These are phyloP conservation scores for Coniochaeta sp. DNA, from an alignment of 2,329 filamentous ascomycete species.

Conservation along the genomic window DNA sequence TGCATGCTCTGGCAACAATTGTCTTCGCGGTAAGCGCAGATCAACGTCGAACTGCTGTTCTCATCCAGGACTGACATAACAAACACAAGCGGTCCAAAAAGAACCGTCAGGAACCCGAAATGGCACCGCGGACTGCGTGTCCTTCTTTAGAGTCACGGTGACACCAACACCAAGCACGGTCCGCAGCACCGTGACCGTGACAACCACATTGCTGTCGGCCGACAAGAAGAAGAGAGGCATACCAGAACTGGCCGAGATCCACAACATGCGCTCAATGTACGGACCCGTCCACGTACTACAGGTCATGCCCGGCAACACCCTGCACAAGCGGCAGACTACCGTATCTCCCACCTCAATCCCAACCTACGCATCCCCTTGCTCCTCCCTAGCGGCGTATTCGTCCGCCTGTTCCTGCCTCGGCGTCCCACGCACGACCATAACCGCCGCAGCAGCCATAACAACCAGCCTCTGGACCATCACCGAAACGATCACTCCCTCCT, in stretches of 20 bases:
- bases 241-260: neutral
- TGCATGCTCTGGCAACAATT: conserved; percentile 5
- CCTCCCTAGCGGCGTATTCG: conserved; percentile 6
- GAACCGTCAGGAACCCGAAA: neutral
- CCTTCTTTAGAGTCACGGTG: conserved; percentile 6
- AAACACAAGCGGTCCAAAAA: conserved; percentile 1
- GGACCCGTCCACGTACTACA: conserved; percentile 4
- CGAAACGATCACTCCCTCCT: neutral
- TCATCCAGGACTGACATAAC: neutral
- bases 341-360: conserved; percentile 4
- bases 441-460: conserved; percentile 4
- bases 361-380: conserved; percentile 8
- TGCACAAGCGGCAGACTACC: conserved; percentile 2
- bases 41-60: neutral
- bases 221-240: neutral
- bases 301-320: neutral
- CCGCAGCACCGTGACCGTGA: conserved; percentile 3
- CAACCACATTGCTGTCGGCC: neutral
- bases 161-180: conserved; percentile 3
- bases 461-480: conserved; percentile 8
- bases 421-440: conserved; percentile 7
- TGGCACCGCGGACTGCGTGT: conserved; percentile 8
- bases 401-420: conserved; percentile 14
- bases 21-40: conserved; percentile 2
- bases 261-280: neutral